Percentiles rank a stretch among this genome's conserved stretches.
phyloP scores from a whole-genome alignment of 306 rosid species.

The Astragalus glycyphyllos region DNA sequence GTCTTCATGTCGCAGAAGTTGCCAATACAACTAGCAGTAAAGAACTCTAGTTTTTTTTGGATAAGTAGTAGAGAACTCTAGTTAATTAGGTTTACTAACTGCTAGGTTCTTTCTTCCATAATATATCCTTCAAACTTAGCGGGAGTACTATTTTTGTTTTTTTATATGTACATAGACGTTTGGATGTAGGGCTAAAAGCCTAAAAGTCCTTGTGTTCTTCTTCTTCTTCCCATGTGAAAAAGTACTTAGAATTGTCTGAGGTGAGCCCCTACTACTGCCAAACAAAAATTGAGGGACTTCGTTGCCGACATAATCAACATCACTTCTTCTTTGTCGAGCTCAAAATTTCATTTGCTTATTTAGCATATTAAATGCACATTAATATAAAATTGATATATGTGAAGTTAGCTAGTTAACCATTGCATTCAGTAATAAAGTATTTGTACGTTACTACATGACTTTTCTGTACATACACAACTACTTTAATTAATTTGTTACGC shows the following conservation, averaged over 20 bases:
- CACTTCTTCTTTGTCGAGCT: background rate
- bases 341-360: background rate
- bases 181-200: slow-evolving; percentile 27
- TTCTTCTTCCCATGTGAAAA: slow-evolving; percentile 36
- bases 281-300: slow-evolving; percentile 21
- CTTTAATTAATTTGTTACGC: background rate
- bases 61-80: too few species aligned
- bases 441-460: background rate
- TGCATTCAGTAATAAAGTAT: background rate
- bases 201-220: background rate
- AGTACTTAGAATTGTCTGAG: slow-evolving; percentile 3
- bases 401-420: background rate
- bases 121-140: too few species aligned
- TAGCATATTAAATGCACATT: slow-evolving; percentile 12
- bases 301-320: slow-evolving; percentile 40
- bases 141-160: too few species aligned
- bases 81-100: too few species aligned
- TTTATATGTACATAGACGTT: background rate
- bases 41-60: too few species aligned
- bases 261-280: slow-evolving; percentile 18
- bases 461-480: background rate
- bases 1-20: too few species aligned
- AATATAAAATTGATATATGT: background rate
- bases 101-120: too few species aligned
- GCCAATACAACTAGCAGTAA: too few species aligned